Percentiles rank a stretch among this genome's conserved stretches.
Conservation (phyloP, 129 eudicot genomes). For the Tagetes patula region DNA sequence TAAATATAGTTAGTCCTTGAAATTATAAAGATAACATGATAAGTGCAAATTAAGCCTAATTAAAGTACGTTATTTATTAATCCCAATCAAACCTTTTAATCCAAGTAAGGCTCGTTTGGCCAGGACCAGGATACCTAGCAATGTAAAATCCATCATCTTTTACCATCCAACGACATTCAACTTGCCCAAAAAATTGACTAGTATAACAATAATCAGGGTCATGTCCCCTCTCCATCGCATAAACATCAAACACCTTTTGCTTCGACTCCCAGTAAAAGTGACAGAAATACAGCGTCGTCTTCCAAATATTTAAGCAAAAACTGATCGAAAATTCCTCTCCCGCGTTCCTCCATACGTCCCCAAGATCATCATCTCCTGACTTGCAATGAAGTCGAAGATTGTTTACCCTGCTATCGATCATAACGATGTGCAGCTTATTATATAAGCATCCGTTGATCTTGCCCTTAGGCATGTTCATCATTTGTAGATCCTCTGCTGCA, state of each 20-base stretch:
- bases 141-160: not conserved
- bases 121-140: conserved; percentile 6
- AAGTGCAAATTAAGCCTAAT: no score
- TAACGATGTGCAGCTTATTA: not conserved
- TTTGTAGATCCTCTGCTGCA: no score
- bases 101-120: not conserved
- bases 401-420: not conserved
- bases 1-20: no score
- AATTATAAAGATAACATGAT: no score
- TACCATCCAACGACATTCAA: not conserved
- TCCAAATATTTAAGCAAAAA: not conserved
- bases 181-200: not conserved
- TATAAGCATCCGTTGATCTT: not conserved
- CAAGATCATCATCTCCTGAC: conserved; percentile 4
- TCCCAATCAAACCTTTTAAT: conserved; percentile 1
- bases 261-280: conserved; percentile 3
- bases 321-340: not conserved
- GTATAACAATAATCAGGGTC: not conserved
- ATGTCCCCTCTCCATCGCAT: not conserved
- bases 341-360: not conserved
- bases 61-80: not conserved
- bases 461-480: not conserved
- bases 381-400: not conserved
- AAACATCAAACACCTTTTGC: not conserved
- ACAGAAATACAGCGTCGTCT: not conserved